Conservation (phyloP, 2,329 filamentous ascomycete species). For the Phaeoacremonium minimum region DNA sequence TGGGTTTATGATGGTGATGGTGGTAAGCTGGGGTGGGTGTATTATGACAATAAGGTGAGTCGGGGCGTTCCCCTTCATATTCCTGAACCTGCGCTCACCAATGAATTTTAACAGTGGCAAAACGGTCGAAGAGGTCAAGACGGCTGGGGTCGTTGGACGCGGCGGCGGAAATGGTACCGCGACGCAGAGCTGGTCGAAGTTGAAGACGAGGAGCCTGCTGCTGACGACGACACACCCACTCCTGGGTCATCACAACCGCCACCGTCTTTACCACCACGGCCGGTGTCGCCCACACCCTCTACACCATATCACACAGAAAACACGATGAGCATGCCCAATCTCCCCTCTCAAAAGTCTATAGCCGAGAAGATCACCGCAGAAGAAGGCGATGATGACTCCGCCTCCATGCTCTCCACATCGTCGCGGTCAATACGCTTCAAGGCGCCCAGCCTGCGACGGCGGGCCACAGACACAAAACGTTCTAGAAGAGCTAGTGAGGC, state of each 20-base stretch:
- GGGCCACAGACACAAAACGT: constrained; percentile 30
- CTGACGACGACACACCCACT: constrained; percentile 35
- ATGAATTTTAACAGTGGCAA: constrained; percentile 63
- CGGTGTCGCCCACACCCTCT: constrained; percentile 11
- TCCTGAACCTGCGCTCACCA: neutral
- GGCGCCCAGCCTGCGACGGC: constrained; percentile 32
- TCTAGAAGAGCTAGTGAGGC: constrained; percentile 36
- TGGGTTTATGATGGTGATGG: constrained; percentile 54
- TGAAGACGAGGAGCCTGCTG: constrained; percentile 25
- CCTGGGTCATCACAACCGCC: constrained; percentile 21
- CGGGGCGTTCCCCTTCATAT: neutral
- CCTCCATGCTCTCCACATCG: constrained; percentile 43
- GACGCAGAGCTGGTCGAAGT: constrained; percentile 92
- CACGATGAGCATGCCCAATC: constrained; percentile 5
- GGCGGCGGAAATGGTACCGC: constrained; percentile 91
- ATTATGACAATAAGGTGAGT: constrained; percentile 91
- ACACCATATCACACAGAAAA: constrained; percentile 4
- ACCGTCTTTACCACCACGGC: too few species aligned
- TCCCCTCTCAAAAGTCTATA: constrained; percentile 1
- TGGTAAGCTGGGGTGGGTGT: constrained; percentile 82
- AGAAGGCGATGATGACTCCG: constrained; percentile 34
- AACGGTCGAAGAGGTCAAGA: constrained; percentile 80
- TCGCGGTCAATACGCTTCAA: constrained; percentile 39
- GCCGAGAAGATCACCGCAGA: too few species aligned
- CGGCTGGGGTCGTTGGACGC: constrained; percentile 91